Evolutionary conservation across 345 rosid species (phyloP).

Genomic region (Gossypium mustelinum): DNA sequence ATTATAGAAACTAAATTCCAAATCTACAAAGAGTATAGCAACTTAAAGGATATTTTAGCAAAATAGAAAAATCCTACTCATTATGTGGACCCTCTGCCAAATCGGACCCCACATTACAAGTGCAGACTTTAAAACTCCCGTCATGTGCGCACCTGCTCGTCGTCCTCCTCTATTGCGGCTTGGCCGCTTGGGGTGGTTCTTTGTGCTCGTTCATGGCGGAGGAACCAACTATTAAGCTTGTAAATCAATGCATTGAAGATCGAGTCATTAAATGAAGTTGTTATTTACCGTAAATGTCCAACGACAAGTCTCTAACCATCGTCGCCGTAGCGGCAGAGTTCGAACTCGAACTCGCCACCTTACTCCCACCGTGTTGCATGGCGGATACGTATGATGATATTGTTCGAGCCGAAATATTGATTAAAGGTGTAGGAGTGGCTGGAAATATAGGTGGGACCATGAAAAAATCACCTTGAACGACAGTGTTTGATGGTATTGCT

Average conservation of each 20-base stretch:
- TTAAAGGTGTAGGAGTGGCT: conserved; percentile 39
- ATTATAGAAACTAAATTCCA: no score
- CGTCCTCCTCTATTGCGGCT: background rate
- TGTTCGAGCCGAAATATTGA: conserved; percentile 47
- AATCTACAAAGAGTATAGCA: background rate
- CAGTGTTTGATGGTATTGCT: conserved; percentile 62
- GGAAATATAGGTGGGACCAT: conserved; percentile 58
- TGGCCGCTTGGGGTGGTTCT: background rate
- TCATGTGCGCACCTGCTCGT: conserved; percentile 60
- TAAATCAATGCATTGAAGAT: conserved; percentile 40
- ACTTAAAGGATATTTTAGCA: no score
- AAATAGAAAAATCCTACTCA: no score
- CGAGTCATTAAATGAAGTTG: conserved; percentile 64
- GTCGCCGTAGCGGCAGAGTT: conserved; percentile 31
- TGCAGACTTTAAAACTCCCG: conserved; percentile 31
- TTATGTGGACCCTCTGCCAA: conserved; percentile 18
- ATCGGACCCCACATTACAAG: conserved; percentile 51
- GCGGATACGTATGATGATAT: conserved; percentile 53
- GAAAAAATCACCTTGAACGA: conserved; percentile 55
- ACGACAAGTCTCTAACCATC: conserved; percentile 59
- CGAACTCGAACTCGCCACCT: conserved; percentile 23
- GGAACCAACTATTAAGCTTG: background rate
- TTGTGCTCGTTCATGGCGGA: conserved; percentile 27
- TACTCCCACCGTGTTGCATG: conserved; percentile 27
- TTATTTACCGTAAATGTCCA: conserved; percentile 64